Conservation (phyloP, 164 flowering plant genomes). For the Umbellularia californica region DNA sequence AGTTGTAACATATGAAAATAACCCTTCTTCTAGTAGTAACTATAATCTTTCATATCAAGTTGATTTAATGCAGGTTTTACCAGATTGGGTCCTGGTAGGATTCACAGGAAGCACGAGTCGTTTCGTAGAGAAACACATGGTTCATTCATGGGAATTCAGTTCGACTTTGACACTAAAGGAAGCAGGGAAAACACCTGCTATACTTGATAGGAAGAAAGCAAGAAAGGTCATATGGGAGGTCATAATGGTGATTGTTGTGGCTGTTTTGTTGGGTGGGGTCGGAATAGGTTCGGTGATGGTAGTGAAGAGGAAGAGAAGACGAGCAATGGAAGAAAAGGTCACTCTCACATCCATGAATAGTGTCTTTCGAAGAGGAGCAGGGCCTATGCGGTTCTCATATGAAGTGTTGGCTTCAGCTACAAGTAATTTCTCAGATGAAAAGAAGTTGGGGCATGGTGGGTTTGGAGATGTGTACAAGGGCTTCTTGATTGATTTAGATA, state of each 20-base stretch:
- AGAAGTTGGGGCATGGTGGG: too few relatives aligned
- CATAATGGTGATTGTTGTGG: neutral
- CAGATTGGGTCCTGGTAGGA: conserved; percentile 21
- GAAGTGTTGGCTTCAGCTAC: conserved; percentile 45
- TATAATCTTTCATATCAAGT: conserved; percentile 6
- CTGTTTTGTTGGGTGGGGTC: neutral
- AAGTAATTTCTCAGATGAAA: too few relatives aligned
- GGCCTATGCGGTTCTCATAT: conserved; percentile 41
- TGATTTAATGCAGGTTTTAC: conserved; percentile 20
- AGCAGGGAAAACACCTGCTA: neutral
- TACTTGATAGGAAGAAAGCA: neutral
- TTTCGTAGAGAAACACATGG: conserved; percentile 12
- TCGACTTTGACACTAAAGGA: neutral
- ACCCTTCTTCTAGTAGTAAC: neutral
- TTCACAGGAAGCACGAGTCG: conserved; percentile 24
- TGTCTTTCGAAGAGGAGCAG: conserved; percentile 11
- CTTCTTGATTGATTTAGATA: conserved; percentile 10
- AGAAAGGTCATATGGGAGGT: neutral
- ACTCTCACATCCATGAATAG: conserved; percentile 1
- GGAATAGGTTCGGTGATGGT: neutral
- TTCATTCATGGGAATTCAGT: conserved; percentile 19
- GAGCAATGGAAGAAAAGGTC: neutral
- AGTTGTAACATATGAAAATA: conserved; percentile 2
- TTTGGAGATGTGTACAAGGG: too few relatives aligned
- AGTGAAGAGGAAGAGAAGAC: neutral